Conservation (phyloP, 139 green algal genomes). For the Chlorella sp. region DNA sequence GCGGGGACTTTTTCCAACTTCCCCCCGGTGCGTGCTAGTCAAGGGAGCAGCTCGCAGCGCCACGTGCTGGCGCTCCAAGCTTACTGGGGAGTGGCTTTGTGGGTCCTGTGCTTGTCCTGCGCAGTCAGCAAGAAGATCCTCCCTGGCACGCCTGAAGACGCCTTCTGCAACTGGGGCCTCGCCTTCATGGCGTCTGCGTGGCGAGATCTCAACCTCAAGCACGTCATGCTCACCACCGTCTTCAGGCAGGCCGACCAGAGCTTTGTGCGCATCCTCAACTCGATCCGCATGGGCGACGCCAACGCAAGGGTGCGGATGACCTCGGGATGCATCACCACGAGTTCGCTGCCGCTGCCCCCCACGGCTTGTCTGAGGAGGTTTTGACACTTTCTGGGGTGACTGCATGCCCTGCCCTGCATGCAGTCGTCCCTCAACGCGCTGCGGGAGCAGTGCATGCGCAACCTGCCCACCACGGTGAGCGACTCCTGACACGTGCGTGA, state of each 20-base stretch:
- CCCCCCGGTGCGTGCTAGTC: conserved; percentile 8
- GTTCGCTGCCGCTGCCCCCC: too few relatives aligned
- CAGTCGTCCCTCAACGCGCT: too few relatives aligned
- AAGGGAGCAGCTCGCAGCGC: too few relatives aligned
- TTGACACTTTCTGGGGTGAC: too few relatives aligned
- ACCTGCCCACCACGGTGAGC: too few relatives aligned
- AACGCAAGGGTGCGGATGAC: too few relatives aligned
- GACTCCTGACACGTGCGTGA: too few relatives aligned
- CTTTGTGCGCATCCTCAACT: conserved; percentile 53
- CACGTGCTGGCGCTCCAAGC: not conserved
- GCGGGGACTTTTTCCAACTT: conserved; percentile 67
- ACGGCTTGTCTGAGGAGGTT: too few relatives aligned
- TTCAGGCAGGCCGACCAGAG: conserved; percentile 44
- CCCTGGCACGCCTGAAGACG: conserved; percentile 4
- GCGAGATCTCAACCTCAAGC: conserved; percentile 30
- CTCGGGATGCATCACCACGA: too few relatives aligned
- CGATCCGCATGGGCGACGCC: too few relatives aligned
- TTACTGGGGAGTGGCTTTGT: not conserved
- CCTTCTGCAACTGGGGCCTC: conserved; percentile 61
- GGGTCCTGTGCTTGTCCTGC: conserved; percentile 3
- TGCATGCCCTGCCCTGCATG: too few relatives aligned
- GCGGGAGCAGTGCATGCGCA: too few relatives aligned
- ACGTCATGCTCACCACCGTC: conserved; percentile 57
- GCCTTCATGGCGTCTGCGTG: conserved; percentile 57
- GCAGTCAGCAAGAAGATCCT: conserved; percentile 36